Conservation (phyloP, 108 stramenopile genomes). For the Cyclostephanos tholiformis region DNA sequence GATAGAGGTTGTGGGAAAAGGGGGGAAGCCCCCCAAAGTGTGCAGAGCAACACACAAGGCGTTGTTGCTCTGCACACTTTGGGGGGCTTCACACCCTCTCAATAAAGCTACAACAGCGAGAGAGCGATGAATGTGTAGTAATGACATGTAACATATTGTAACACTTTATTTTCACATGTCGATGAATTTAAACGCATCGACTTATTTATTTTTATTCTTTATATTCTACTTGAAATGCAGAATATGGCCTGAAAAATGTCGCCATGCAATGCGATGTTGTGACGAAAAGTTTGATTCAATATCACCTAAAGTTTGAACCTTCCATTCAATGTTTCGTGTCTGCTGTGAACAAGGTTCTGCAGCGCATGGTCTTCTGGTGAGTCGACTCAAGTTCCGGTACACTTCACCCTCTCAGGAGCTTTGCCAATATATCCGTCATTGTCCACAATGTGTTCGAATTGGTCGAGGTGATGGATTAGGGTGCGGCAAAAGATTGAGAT, state of each 20-base stretch:
- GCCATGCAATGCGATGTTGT: slow-evolving; percentile 7
- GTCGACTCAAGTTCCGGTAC: background rate
- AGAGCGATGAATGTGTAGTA: too few relatives aligned
- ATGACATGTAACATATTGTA: too few relatives aligned
- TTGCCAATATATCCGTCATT: slow-evolving; percentile 30
- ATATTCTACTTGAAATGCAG: too few relatives aligned
- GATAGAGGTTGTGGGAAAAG: too few relatives aligned
- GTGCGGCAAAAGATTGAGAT: slow-evolving; percentile 20
- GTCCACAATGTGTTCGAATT: slow-evolving; percentile 13
- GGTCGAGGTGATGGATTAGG: slow-evolving; percentile 5
- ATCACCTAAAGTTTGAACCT: slow-evolving; percentile 2
- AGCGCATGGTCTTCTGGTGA: background rate
- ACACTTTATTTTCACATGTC: too few relatives aligned
- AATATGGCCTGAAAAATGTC: slow-evolving; percentile 17
- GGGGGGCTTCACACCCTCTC: too few relatives aligned
- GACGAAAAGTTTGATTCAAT: slow-evolving; percentile 6
- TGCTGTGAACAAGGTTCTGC: slow-evolving; percentile 4
- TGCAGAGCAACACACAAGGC: too few relatives aligned
- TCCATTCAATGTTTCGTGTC: slow-evolving; percentile 29
- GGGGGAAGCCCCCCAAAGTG: too few relatives aligned
- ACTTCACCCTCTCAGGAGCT: slow-evolving; percentile 11
- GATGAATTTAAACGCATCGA: too few relatives aligned
- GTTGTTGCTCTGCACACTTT: too few relatives aligned
- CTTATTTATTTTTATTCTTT: too few relatives aligned
- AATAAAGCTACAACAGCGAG: too few relatives aligned